Percentiles rank a stretch among this genome's conserved stretches.
Evolutionary conservation across 768 basidiomycete species (phyloP).

Genomic region (Russula abietina): DNA sequence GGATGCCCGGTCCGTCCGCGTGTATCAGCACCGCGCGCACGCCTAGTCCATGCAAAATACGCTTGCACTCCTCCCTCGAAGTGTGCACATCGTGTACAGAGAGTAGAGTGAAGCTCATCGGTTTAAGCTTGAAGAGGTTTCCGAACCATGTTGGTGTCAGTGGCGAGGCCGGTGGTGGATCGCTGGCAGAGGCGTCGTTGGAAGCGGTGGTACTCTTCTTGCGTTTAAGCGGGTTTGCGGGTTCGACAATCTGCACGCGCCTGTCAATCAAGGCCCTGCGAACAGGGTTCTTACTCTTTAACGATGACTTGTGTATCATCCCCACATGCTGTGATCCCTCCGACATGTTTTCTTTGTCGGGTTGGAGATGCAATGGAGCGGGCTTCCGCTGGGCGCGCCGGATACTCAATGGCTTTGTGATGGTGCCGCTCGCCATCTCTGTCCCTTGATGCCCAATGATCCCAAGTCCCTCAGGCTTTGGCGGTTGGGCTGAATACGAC

Average conservation of each 20-base stretch:
- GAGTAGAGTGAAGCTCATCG: conserved; percentile 49
- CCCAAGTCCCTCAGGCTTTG: conserved; percentile 12
- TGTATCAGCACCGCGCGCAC: conserved; percentile 62
- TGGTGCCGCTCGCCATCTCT: conserved; percentile 16
- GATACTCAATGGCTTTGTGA: conserved; percentile 44
- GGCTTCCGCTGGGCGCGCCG: conserved; percentile 25
- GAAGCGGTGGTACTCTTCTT: conserved; percentile 34
- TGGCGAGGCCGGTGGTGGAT: conserved; percentile 41
- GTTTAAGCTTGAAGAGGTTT: conserved; percentile 82
- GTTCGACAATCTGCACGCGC: conserved; percentile 53
- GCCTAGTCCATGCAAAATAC: conserved; percentile 65
- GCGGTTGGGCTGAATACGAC: conserved; percentile 1
- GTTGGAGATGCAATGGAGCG: conserved; percentile 23
- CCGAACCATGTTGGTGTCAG: conserved; percentile 70
- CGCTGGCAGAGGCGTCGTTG: conserved; percentile 9
- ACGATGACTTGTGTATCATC: conserved; percentile 37
- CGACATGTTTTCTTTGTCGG: conserved; percentile 56
- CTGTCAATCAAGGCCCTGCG: conserved; percentile 27
- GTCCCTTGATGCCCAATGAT: conserved; percentile 8
- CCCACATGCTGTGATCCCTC: neutral
- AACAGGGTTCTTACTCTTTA: conserved; percentile 32
- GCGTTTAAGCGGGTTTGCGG: conserved; percentile 29
- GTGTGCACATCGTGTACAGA: conserved; percentile 55
- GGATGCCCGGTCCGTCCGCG: conserved; percentile 53
- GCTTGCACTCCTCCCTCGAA: conserved; percentile 68